phyloP scores from a whole-genome alignment of 2,329 filamentous ascomycete species.

The Pestalotiopsis sp. region DNA sequence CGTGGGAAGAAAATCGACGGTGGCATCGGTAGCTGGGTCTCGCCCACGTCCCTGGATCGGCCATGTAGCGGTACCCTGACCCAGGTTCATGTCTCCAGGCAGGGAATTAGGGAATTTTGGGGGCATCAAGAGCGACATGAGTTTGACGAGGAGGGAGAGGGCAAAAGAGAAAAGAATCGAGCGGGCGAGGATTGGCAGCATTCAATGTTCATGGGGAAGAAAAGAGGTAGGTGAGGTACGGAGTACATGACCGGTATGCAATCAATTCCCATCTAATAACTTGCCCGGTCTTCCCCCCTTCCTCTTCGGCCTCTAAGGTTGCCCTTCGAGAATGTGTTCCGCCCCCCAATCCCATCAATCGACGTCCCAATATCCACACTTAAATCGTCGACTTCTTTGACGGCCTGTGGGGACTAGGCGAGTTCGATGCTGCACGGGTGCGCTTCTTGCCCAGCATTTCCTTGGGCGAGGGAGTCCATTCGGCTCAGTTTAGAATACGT shows the following conservation, averaged over 20 bases:
- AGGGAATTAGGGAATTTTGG: background rate
- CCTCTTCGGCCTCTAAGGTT: background rate
- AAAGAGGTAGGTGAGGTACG: background rate
- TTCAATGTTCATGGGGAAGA: background rate
- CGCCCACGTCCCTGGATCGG: conserved; percentile 12
- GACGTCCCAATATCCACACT: conserved; percentile 12
- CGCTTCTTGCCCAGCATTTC: conserved; percentile 9
- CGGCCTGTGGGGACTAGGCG: conserved; percentile 5
- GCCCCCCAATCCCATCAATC: conserved; percentile 8
- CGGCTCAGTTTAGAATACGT: background rate
- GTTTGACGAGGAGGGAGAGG: background rate
- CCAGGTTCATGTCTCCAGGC: background rate
- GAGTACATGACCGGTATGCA: background rate
- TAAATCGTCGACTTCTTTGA: conserved; percentile 6
- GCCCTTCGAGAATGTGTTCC: background rate
- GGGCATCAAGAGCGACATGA: background rate
- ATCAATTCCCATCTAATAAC: background rate
- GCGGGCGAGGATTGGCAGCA: background rate
- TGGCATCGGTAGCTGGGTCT: background rate
- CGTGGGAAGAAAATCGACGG: background rate
- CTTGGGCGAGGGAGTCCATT: background rate
- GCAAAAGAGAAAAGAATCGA: background rate
- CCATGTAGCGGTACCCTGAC: conserved; percentile 6
- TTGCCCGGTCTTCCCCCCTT: background rate
- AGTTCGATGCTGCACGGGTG: conserved; percentile 13